Conservation (phyloP, 371 early-diverging fungal genomes). For the Rhizopus arrhizus region DNA sequence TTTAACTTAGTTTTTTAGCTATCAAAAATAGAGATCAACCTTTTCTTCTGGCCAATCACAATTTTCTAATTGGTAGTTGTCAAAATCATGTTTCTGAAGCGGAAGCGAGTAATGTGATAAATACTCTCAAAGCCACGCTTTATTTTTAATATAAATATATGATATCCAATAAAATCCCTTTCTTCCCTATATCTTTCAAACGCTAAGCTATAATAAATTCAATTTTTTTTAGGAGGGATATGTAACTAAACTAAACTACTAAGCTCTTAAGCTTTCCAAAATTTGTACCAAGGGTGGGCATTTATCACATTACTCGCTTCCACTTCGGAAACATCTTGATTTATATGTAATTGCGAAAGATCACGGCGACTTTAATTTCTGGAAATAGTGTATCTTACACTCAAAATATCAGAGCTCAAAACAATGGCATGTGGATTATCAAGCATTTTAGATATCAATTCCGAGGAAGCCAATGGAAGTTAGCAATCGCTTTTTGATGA, state of each 20-base stretch:
- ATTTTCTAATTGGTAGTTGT: background rate
- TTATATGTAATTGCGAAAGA: no score
- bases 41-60: no score
- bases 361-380: no score
- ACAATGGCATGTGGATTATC: slow-evolving; percentile 9
- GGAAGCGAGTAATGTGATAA: no score
- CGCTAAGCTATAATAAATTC: no score
- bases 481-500: slow-evolving; percentile 8
- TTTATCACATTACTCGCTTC: no score
- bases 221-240: no score
- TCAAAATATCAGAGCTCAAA: slow-evolving; percentile 6
- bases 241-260: no score
- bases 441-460: slow-evolving; percentile 4
- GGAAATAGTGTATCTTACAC: background rate
- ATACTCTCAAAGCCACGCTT: slow-evolving; percentile 9
- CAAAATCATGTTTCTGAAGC: background rate
- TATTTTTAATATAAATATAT: slow-evolving; percentile 1
- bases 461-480: slow-evolving; percentile 9
- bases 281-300: no score
- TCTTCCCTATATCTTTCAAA: slow-evolving; percentile 13
- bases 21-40: no score
- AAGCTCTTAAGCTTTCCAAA: no score
- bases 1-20: slow-evolving; percentile 10
- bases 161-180: slow-evolving; percentile 1
- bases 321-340: no score